Evolutionary conservation across 2,329 filamentous ascomycete genomes (phyloP).

Genomic region (Fusarium sp.): DNA sequence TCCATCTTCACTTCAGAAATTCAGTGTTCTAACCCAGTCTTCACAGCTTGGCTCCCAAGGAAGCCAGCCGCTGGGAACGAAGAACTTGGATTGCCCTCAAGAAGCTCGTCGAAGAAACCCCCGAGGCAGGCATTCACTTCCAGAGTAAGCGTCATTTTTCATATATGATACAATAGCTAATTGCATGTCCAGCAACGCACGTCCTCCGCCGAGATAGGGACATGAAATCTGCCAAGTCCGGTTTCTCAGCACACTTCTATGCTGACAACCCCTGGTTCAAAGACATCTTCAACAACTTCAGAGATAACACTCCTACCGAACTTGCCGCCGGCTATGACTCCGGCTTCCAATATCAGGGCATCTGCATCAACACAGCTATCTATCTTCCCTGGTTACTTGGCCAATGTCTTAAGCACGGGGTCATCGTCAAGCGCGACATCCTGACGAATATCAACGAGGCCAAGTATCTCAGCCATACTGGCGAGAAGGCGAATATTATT

Average conservation of each 20-base stretch:
- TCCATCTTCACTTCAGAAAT: accelerated
- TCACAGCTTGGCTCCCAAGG: constrained; percentile 55
- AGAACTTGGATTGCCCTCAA: constrained; percentile 73
- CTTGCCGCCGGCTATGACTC: constrained; percentile 75
- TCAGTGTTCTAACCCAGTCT: not conserved
- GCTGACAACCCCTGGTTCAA: constrained; percentile 79
- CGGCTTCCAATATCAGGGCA: constrained; percentile 80
- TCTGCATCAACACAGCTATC: constrained; percentile 90
- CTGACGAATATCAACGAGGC: constrained; percentile 79
- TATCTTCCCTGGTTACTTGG: constrained; percentile 89
- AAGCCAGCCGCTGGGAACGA: constrained; percentile 66
- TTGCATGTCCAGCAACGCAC: constrained; percentile 54
- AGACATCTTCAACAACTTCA: constrained; percentile 76
- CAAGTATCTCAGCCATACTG: constrained; percentile 59
- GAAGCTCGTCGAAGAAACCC: constrained; percentile 69
- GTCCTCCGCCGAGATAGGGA: constrained; percentile 72
- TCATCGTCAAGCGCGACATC: constrained; percentile 71
- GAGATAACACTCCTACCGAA: constrained; percentile 65
- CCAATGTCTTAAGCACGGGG: constrained; percentile 81
- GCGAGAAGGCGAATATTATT: constrained; percentile 71
- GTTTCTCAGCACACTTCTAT: constrained; percentile 35
- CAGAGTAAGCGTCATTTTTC: constrained; percentile 62
- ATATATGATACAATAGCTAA: too few relatives aligned
- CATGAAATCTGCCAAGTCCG: constrained; percentile 55
- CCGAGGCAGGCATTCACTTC: constrained; percentile 84